phyloP scores from a whole-genome alignment of 331 rosid genomes.

The Phaseolus coccineus region DNA sequence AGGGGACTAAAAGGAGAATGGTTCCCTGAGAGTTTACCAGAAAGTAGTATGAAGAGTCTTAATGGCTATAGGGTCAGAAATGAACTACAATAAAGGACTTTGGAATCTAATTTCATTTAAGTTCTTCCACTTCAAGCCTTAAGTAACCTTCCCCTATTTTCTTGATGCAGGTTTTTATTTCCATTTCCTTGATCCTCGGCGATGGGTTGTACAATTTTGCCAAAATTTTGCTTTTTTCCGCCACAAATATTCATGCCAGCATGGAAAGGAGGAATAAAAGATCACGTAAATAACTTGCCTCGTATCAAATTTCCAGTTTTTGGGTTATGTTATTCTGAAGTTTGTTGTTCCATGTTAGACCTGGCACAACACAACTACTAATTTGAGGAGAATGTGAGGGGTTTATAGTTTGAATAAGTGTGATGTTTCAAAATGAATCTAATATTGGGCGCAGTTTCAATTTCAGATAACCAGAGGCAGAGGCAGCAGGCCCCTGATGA shows the following conservation, averaged over 20 bases:
- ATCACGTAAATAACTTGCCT: constrained; percentile 20
- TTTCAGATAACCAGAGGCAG: constrained; percentile 20
- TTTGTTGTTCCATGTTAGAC: no score
- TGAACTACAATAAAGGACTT: not conserved
- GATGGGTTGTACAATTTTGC: constrained; percentile 43
- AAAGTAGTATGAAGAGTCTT: constrained; percentile 47
- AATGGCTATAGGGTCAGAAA: constrained; percentile 43
- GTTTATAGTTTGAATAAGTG: not conserved
- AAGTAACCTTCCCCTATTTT: constrained; percentile 19
- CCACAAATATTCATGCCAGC: constrained; percentile 30
- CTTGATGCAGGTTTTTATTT: constrained; percentile 39
- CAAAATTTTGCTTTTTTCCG: constrained; percentile 25
- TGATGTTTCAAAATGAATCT: not conserved
- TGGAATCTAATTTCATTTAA: not conserved
- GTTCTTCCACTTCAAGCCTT: constrained; percentile 15
- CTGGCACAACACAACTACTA: no score
- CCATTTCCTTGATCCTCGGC: constrained; percentile 47
- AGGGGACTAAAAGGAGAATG: constrained; percentile 38
- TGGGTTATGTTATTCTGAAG: constrained; percentile 3
- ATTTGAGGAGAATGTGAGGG: not conserved
- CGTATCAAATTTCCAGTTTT: not conserved
- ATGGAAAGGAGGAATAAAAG: constrained; percentile 2
- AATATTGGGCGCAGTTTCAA: not conserved
- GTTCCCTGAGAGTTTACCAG: constrained; percentile 42
- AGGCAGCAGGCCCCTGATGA: constrained; percentile 49